Evolutionary conservation across 2,329 filamentous ascomycete species (phyloP).

Genomic region (Cadophora luteo-olivacea): DNA sequence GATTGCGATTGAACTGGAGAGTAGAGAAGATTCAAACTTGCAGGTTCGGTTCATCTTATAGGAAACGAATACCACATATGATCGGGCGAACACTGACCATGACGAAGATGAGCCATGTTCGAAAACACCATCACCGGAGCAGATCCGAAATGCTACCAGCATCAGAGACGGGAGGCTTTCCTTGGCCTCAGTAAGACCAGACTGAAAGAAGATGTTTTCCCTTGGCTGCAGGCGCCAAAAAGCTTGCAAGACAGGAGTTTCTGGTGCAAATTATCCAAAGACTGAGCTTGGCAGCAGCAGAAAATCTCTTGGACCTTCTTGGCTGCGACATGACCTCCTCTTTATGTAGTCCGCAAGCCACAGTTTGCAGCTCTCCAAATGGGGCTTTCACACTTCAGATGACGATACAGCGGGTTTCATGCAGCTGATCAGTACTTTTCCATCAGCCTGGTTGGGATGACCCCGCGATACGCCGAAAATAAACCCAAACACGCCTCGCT

Average conservation of each 20-base stretch:
- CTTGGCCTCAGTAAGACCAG: constrained; percentile 16
- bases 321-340: constrained; percentile 11
- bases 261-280: neutral
- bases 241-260: constrained; percentile 1
- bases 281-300: neutral
- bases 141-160: constrained; percentile 7
- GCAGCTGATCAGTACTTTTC: neutral
- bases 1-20: constrained; percentile 22
- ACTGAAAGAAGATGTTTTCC: neutral
- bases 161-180: neutral
- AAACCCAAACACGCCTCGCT: neutral
- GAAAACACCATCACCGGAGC: neutral
- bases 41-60: constrained; percentile 21
- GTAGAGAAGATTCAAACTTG: constrained; percentile 9
- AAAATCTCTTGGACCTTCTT: constrained; percentile 12
- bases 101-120: neutral
- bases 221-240: constrained; percentile 11
- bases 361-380: constrained; percentile 1
- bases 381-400: neutral
- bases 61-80: constrained; percentile 16
- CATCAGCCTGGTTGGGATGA: constrained; percentile 7
- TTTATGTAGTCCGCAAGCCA: constrained; percentile 2
- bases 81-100: neutral
- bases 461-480: neutral
- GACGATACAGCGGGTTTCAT: neutral